Evolutionary conservation across 805 yeast genomes (phyloP), one percentile per base, ranked within the genome.

Genomic region (Kuraishia molischiana): DNA sequence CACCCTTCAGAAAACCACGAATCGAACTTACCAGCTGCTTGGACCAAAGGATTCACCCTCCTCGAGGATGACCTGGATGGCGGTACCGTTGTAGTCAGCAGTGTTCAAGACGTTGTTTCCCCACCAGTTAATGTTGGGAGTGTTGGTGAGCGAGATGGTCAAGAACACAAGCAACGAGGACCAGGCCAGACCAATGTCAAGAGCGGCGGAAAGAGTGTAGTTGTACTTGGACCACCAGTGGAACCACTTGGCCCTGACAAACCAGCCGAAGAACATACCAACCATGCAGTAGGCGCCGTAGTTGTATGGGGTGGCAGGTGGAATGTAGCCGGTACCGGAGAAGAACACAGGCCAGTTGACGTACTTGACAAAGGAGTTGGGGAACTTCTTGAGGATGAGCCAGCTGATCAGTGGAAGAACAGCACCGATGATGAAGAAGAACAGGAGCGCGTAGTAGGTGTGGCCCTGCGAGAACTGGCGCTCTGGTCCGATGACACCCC

Each of bases 281-380:
- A 50, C 50, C 32, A 52, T 47, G 44, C 54, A 54, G 60, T 70
- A 79, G 5, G 74, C 56, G 24, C 72, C 67, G 54, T 77, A 78
- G 53, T 77, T 78, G 54, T 77, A 79, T 21, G 83, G 77, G 4
- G 86, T 77, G 29, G 84, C 80, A 31, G 90, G 89, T 13, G 90
- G 89, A 47, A 79, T 74, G 46, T 67, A 64, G 33, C 78, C 79
- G n/a, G 72, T 57, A 5, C 74, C 69, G 15, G 69, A 62, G 48
- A 83, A 69, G 38, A 85, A 78, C 9, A 79, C 77, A 0, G 87
- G 85, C 53, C 84, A 79, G 42, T 78, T 79, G 46, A 78, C 59
- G 44, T 67, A 67, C 32, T 58, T 51, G 24, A 64, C 40, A n/a
- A 38, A 64, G n/a, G 65, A 58, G 29, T 54, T 48, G 30, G 74